phyloP scores from a whole-genome alignment of 2,329 filamentous ascomycete species.

The Trichoderma sp. region DNA sequence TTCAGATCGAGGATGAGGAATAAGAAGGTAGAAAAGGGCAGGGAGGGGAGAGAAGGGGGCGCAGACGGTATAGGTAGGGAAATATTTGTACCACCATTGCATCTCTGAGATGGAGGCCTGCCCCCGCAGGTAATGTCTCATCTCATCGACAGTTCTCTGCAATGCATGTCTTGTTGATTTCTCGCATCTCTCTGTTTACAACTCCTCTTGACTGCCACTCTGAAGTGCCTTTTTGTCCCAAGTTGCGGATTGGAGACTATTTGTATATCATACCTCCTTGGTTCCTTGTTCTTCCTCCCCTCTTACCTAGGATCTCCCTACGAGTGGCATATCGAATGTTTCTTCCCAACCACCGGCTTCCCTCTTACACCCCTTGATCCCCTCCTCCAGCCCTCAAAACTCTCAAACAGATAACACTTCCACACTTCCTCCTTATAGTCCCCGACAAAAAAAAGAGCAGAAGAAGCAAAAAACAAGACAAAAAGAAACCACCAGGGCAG shows the following conservation, averaged over 20 bases:
- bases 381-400: not conserved
- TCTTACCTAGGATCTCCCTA: conserved; percentile 5
- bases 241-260: not conserved
- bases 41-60: too few relatives aligned
- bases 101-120: too few relatives aligned
- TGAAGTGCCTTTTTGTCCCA: too few relatives aligned
- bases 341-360: not conserved
- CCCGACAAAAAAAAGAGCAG: not conserved
- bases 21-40: not conserved
- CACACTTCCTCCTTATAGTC: too few relatives aligned
- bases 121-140: conserved; percentile 6
- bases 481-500: too few relatives aligned
- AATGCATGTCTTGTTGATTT: conserved; percentile 22
- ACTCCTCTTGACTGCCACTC: not conserved
- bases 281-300: not conserved
- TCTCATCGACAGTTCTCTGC: conserved; percentile 14
- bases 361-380: too few relatives aligned
- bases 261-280: conserved; percentile 17
- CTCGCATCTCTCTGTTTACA: not conserved
- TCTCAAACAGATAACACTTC: not conserved
- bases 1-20: not conserved
- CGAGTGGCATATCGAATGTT: not conserved
- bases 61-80: too few relatives aligned
- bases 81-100: too few relatives aligned
- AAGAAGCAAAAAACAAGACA: not conserved